Base-by-base conservation (phyloP, 2,329 filamentous ascomycete genomes). In the Trichoderma sp. region DNA sequence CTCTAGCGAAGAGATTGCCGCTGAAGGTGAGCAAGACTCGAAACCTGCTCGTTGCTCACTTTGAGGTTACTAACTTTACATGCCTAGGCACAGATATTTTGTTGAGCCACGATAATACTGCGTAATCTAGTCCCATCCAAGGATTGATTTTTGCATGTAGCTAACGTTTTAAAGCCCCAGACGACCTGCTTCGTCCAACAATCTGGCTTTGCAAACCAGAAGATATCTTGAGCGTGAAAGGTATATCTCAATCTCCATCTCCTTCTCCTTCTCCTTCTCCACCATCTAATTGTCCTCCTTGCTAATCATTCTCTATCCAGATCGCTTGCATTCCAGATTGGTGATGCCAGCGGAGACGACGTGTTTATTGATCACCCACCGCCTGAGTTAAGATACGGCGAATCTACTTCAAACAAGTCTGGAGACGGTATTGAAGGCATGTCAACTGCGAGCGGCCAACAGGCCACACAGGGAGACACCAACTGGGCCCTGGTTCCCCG, bases 291-390 rank as follows among this genome's bases (percentile, higher is more conserved):
- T 14, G 2, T 26, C 8, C 8, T 13, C 43, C 8, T 58, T 6
- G 7, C 26, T 55, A 13, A 56, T 34, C 24, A 13, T 34, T 4
- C 39, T 60, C 10, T 16, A 21, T 21, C 32, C 37, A 70, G 67
- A 49, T 56, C 68, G 14, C 51, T 66, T 39, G 55, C 66, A 32
- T 70, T 70, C 43, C 69, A 70, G 61, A 55, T 69, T 39, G 69
- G 69, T 16, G 39, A 46, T 34, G 21, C 59, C 26, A 39, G 39
- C n/a, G 51, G 26, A 8, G 60, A 70, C 4, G 69, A 70, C 49
- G 69, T 69, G 4, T 69, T 69, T n/a, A 66, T 30, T 18, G 56
- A 70, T 56, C 21, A 7, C 2, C 18, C 56, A 32, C 5, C 7
- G 1, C 6, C 60, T 6, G 46, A 21, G 34, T 18, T 8, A n/a